phyloP scores from a whole-genome alignment of 148 eudicot genomes.

The Rhododendron griersonianum region DNA sequence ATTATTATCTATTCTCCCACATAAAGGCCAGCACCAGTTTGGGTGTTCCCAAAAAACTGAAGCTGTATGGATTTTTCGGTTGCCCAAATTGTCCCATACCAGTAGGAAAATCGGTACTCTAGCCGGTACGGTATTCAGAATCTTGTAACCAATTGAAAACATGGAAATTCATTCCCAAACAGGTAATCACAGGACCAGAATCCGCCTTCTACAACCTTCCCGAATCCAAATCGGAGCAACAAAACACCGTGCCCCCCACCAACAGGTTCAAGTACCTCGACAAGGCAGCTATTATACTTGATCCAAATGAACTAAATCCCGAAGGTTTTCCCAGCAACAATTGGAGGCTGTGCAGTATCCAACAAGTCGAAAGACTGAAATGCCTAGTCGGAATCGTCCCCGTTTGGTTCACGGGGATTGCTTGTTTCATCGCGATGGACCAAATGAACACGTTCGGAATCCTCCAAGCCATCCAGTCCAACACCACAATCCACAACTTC shows the following conservation, averaged over 20 bases:
- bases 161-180: background rate
- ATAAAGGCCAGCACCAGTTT: no score
- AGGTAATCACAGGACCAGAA: background rate
- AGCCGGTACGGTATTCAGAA: no score
- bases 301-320: conserved; percentile 31
- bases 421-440: conserved; percentile 57
- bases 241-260: conserved; percentile 12
- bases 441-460: conserved; percentile 65
- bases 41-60: no score
- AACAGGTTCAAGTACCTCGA: conserved; percentile 45
- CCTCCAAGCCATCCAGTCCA: conserved; percentile 61
- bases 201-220: conserved; percentile 31
- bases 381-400: conserved; percentile 56
- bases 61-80: no score
- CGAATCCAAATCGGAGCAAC: conserved; percentile 3
- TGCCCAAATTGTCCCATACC: no score
- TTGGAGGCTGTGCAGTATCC: conserved; percentile 63
- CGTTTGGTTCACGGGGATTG: conserved; percentile 58
- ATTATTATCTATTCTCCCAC: no score
- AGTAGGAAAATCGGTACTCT: no score
- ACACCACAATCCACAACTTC: conserved; percentile 39
- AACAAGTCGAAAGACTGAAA: conserved; percentile 67
- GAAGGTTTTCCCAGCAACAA: conserved; percentile 28
- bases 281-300: conserved; percentile 49
- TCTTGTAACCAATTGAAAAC: no score